Evolutionary conservation across 495 filamentous ascomycete species (phyloP).

Genomic region (Mycothermus thermophilus): DNA sequence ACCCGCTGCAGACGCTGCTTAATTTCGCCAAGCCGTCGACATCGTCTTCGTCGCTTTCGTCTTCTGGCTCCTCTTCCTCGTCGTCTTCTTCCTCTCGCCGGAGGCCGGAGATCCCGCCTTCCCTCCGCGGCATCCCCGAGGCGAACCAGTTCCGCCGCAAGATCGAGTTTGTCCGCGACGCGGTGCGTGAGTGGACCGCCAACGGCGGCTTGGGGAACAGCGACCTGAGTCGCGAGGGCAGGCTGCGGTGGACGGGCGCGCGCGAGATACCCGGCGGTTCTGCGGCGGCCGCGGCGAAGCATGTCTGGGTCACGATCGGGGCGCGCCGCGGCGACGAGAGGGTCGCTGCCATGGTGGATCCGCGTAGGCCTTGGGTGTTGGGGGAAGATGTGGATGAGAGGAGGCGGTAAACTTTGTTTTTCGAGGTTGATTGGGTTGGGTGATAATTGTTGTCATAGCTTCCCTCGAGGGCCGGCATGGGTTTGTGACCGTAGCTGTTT

Average conservation of each 20-base stretch:
- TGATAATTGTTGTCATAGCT: neutral
- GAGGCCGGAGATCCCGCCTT: constrained; percentile 41
- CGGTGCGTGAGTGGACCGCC: constrained; percentile 58
- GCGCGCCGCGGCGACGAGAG: constrained; percentile 57
- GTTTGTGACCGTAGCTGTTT: neutral
- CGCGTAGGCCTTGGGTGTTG: constrained; percentile 31
- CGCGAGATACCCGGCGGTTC: constrained; percentile 46
- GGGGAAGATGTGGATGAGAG: constrained; percentile 35
- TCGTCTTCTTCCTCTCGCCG: constrained; percentile 18
- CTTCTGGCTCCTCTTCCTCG: neutral
- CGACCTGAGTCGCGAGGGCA: constrained; percentile 32
- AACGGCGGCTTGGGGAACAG: constrained; percentile 56
- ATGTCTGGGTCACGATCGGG: constrained; percentile 76
- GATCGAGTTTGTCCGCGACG: constrained; percentile 55
- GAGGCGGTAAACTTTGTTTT: neutral
- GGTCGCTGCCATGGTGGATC: constrained; percentile 37
- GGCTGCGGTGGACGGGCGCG: constrained; percentile 54
- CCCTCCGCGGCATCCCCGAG: constrained; percentile 47
- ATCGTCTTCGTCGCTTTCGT: too few relatives aligned
- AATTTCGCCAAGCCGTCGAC: constrained; percentile 36
- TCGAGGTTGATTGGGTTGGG: neutral
- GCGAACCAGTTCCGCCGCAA: constrained; percentile 74
- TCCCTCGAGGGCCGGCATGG: neutral
- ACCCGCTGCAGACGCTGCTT: constrained; percentile 44
- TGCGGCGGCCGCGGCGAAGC: too few relatives aligned